Conservation (phyloP, 345 rosid genomes). For the Rhodamnia argentea region DNA sequence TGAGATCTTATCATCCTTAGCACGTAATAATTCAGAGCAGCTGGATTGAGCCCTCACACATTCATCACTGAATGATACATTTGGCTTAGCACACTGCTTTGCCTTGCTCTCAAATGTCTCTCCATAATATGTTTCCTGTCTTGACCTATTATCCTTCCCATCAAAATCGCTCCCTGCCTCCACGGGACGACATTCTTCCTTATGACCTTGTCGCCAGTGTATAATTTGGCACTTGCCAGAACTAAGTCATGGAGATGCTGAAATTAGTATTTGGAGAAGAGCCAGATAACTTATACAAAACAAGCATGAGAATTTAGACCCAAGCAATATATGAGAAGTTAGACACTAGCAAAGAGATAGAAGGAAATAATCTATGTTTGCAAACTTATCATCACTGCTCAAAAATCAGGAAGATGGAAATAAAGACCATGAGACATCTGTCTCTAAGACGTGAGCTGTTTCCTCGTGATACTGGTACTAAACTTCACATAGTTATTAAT, state of each 20-base stretch:
- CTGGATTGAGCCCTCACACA: constrained; percentile 15
- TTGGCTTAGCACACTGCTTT: constrained; percentile 9
- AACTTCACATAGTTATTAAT: background rate
- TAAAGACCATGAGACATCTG: background rate
- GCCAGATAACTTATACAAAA: background rate
- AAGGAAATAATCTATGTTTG: background rate
- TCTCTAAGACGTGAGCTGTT: background rate
- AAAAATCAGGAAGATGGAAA: background rate
- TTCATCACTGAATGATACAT: constrained; percentile 18
- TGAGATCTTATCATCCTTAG: constrained; percentile 24
- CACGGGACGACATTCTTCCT: constrained; percentile 25
- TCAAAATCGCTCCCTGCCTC: constrained; percentile 9
- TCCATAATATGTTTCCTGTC: background rate
- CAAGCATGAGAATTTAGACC: background rate
- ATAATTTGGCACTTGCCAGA: constrained; percentile 43
- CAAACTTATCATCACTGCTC: background rate
- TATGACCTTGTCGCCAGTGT: constrained; percentile 50
- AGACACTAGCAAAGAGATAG: background rate
- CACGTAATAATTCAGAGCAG: constrained; percentile 17
- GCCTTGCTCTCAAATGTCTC: constrained; percentile 2
- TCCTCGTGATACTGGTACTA: background rate
- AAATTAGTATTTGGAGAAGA: background rate
- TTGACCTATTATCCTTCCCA: constrained; percentile 3
- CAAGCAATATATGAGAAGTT: background rate
- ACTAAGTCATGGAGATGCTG: constrained; percentile 9